These are phyloP conservation scores for Pseudomonodictys pantanalensis DNA, from an alignment of 495 filamentous ascomycete genomes.

Conservation along the genomic window DNA sequence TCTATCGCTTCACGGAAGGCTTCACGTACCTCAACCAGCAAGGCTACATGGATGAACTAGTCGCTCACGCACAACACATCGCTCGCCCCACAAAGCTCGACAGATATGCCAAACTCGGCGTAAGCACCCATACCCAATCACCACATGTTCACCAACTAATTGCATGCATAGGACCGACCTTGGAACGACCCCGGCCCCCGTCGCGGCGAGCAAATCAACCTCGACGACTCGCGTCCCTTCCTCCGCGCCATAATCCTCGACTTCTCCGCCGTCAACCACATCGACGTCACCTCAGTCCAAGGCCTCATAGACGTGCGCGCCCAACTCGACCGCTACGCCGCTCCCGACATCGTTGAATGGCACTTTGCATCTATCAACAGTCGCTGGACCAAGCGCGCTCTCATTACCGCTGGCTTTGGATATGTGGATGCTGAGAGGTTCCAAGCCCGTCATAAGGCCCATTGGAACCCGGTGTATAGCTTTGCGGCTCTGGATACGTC, in stretches of 20 bases:
- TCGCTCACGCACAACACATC: slow-evolving; percentile 63
- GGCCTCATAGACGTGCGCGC: slow-evolving; percentile 95
- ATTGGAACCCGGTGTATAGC: slow-evolving; percentile 91
- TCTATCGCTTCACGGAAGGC: slow-evolving; percentile 94
- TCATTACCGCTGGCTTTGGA: slow-evolving; percentile 87
- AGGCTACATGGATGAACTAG: slow-evolving; percentile 81
- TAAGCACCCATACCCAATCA: slow-evolving; percentile 27
- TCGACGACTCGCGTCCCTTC: slow-evolving; percentile 58
- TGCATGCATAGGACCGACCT: slow-evolving; percentile 62
- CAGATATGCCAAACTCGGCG: slow-evolving; percentile 59
- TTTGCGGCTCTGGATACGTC: slow-evolving; percentile 74
- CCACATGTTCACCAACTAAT: background rate
- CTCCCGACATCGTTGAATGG: slow-evolving; percentile 86
- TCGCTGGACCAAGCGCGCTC: slow-evolving; percentile 95
- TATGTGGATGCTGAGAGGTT: slow-evolving; percentile 62
- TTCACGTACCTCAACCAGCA: slow-evolving; percentile 95
- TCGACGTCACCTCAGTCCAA: slow-evolving; percentile 91
- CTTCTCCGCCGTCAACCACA: slow-evolving; percentile 92
- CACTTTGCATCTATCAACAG: slow-evolving; percentile 94
- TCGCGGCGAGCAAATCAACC: slow-evolving; percentile 50
- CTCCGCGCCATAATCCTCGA: slow-evolving; percentile 92
- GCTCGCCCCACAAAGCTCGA: slow-evolving; percentile 73
- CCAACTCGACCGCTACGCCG: slow-evolving; percentile 84
- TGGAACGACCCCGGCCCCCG: slow-evolving; percentile 92
- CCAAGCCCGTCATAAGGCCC: slow-evolving; percentile 32